Evolutionary conservation across 306 rosid species (phyloP), one percentile per base, ranked within the genome.

Genomic region (Fagus crenata): DNA sequence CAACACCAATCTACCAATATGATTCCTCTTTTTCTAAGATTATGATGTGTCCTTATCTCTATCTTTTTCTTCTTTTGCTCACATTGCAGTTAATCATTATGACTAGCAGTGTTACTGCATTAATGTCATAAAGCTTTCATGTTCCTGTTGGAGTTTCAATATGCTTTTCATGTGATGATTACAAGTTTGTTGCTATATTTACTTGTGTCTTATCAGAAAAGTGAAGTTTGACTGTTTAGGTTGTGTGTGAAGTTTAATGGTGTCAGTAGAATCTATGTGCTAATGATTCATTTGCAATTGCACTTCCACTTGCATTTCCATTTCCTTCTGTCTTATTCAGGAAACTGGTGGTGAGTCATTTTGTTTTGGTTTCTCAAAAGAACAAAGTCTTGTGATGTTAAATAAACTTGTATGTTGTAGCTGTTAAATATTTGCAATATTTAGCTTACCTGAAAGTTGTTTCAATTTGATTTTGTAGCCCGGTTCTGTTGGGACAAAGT

Each of bases 401-500:
- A 79, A 55, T 68, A 43, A 79, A 60, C 56, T 61, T 76, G 14
- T 60, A 73, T 35, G 33, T 73, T 58, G 58, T 73, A 72, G 40
- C 39, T 41, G 74, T 75, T 65, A 40, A 60, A 39, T 55, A 22
- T 61, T 75, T 75, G 28, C 42, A 80, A 43, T 53, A 60, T 74
- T 63, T 74, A 71, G 64, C 84, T 84, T 75, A 83, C 69, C 81
- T 63, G 77, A 39, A 78, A 82, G 64, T 80, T 84, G 61, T 49
- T 82, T 87, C 79, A 46, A 59, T 84, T 82, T 88, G 80, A 75
- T 87, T 49, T 86, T 90, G 92, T 80, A 95, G 99, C 93, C 97
- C 75, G 97, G 92, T 65, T 84, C 88, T 71, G 87, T 82, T 33
- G 96, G 87, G 88, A 75, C 77, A 70, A 92, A 85, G 87, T 72